Evolutionary conservation across 2,329 filamentous ascomycete species (phyloP).

Genomic region (Chrysoporthe deuterocubensis): DNA sequence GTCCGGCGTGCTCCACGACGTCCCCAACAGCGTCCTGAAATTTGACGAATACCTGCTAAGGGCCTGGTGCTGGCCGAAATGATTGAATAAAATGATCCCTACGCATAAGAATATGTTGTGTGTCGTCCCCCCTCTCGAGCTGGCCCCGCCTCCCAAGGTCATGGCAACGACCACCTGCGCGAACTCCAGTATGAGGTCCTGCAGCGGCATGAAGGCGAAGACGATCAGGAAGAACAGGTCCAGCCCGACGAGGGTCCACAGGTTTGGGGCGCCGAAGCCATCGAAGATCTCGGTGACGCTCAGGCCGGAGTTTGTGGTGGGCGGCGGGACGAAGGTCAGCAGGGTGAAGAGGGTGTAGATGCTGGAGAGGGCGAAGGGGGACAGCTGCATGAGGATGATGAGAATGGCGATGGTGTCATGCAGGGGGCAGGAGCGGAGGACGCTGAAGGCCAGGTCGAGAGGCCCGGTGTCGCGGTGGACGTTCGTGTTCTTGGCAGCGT

Average conservation of each 20-base stretch:
- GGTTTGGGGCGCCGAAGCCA: slow-evolving; percentile 81
- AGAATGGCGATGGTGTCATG: slow-evolving; percentile 96
- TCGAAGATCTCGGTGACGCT: slow-evolving; percentile 93
- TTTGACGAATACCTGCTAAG: slow-evolving; percentile 53
- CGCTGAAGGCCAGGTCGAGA: slow-evolving; percentile 79
- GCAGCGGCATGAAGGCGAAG: slow-evolving; percentile 85
- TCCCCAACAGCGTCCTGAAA: slow-evolving; percentile 37
- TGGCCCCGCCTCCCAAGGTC: slow-evolving; percentile 81
- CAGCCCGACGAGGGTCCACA: slow-evolving; percentile 82
- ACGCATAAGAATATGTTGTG: slow-evolving; percentile 75
- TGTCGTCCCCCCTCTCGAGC: slow-evolving; percentile 68
- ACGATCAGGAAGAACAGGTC: slow-evolving; percentile 82
- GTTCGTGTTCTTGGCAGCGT: slow-evolving; percentile 68
- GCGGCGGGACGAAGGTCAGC: slow-evolving; percentile 87
- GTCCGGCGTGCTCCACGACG: slow-evolving; percentile 44
- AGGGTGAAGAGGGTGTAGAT: slow-evolving; percentile 93
- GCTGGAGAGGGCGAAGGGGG: slow-evolving; percentile 82
- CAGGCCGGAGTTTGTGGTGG: slow-evolving; percentile 75
- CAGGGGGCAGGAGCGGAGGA: slow-evolving; percentile 86
- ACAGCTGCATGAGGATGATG: slow-evolving; percentile 91
- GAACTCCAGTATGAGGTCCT: slow-evolving; percentile 86
- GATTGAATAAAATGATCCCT: slow-evolving; percentile 65
- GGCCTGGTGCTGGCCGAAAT: slow-evolving; percentile 49
- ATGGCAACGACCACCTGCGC: slow-evolving; percentile 93
- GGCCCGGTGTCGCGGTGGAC: slow-evolving; percentile 74